phyloP scores from a whole-genome alignment of 805 yeast species.

The Metschnikowia borealis region DNA sequence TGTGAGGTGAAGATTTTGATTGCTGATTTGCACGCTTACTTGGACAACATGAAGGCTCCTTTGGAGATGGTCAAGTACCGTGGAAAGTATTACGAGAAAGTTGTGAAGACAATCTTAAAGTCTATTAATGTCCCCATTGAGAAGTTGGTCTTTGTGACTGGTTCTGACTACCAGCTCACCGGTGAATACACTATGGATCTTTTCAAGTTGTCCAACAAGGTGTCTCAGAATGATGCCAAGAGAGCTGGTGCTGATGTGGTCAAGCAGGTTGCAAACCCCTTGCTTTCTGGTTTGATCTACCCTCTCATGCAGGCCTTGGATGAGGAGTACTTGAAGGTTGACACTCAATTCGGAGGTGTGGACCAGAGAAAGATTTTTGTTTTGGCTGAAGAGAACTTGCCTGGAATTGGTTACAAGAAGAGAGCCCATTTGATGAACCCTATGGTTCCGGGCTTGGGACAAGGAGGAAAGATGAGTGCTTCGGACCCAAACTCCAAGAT shows the following conservation, averaged over 20 bases:
- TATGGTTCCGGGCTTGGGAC: constrained; percentile 96
- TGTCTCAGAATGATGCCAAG: constrained; percentile 92
- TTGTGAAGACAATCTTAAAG: constrained; percentile 78
- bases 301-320: constrained; percentile 99
- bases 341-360: constrained; percentile 97
- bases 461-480: constrained; percentile 98
- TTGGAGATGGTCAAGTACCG: constrained; percentile 85
- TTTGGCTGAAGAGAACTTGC: constrained; percentile 91
- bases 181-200: constrained; percentile 83
- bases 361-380: constrained; percentile 98
- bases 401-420: constrained; percentile 84
- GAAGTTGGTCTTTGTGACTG: constrained; percentile 75
- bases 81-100: constrained; percentile 81
- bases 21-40: constrained; percentile 94
- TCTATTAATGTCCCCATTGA: constrained; percentile 92
- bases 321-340: constrained; percentile 83
- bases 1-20: constrained; percentile 87
- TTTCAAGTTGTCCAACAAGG: constrained; percentile 77
- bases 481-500: constrained; percentile 98
- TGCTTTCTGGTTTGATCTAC: constrained; percentile 87
- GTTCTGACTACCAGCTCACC: constrained; percentile 83
- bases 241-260: constrained; percentile 99
- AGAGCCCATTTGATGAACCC: constrained; percentile 98
- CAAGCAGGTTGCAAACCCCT: constrained; percentile 92
- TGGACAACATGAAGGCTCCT: constrained; percentile 98